Evolutionary conservation across 176 grass and related monocot species (phyloP).

Genomic region (Thinopyrum elongatum): DNA sequence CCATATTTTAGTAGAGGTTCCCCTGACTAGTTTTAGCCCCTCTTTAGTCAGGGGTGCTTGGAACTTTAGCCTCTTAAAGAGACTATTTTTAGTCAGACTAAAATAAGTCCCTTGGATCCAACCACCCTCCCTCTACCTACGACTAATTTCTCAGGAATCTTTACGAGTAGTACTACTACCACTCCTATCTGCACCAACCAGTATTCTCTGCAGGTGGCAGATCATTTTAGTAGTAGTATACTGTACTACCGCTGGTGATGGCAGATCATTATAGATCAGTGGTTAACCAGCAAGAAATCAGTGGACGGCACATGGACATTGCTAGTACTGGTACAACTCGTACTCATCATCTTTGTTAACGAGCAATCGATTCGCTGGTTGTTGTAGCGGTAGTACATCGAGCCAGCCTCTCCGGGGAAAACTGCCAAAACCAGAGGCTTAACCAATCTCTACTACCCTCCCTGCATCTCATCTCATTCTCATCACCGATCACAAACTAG

Average conservation of each 20-base stretch:
- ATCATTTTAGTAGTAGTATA: background rate
- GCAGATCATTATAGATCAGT: background rate
- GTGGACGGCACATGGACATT: background rate
- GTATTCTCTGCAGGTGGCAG: background rate
- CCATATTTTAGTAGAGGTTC: too few species aligned
- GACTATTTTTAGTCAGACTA: too few species aligned
- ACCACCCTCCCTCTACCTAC: background rate
- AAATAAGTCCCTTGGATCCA: too few species aligned
- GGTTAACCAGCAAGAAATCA: background rate
- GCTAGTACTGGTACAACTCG: background rate
- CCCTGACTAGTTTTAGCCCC: too few species aligned
- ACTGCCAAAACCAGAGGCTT: constrained; percentile 59
- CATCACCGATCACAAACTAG: constrained; percentile 31
- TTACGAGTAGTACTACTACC: background rate
- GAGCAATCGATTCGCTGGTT: constrained; percentile 13
- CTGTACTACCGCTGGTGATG: background rate
- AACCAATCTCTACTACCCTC: constrained; percentile 11
- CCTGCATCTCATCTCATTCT: constrained; percentile 5
- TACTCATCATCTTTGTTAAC: constrained; percentile 2
- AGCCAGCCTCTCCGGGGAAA: constrained; percentile 35
- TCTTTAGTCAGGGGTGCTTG: too few species aligned
- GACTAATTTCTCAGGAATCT: background rate
- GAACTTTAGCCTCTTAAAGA: too few species aligned
- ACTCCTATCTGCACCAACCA: background rate
- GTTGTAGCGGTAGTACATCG: constrained; percentile 20